phyloP scores from a whole-genome alignment of 352 stramenopile species.

The Pythium phragmiticola region DNA sequence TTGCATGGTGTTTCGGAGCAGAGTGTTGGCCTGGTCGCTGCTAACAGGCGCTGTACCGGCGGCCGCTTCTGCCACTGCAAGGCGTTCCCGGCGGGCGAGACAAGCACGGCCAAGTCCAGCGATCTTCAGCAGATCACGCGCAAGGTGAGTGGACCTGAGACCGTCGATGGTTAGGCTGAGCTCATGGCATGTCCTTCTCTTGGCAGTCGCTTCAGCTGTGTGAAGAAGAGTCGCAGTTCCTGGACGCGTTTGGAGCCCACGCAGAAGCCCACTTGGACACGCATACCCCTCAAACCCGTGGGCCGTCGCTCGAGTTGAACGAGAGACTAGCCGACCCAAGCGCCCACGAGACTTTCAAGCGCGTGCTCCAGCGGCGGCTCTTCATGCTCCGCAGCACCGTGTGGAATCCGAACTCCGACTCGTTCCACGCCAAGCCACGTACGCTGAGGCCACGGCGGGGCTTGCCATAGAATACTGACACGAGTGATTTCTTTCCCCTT shows the following conservation, averaged over 20 bases:
- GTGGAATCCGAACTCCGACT: slow-evolving; percentile 65
- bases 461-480: background rate
- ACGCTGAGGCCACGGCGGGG: slow-evolving; percentile 7
- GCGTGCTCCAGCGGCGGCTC: slow-evolving; percentile 57
- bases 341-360: slow-evolving; percentile 33
- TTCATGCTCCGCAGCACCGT: slow-evolving; percentile 72
- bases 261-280: slow-evolving; percentile 35
- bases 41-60: slow-evolving; percentile 34
- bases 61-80: slow-evolving; percentile 52
- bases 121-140: slow-evolving; percentile 59
- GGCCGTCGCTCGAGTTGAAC: background rate
- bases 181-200: background rate
- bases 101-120: slow-evolving; percentile 25
- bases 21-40: slow-evolving; percentile 23
- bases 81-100: slow-evolving; percentile 22
- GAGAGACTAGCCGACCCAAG: background rate
- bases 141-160: slow-evolving; percentile 32
- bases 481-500: background rate
- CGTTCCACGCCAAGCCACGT: slow-evolving; percentile 54
- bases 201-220: slow-evolving; percentile 55
- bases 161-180: too few species aligned
- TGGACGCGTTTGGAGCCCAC: slow-evolving; percentile 57
- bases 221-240: slow-evolving; percentile 54
- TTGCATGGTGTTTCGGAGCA: slow-evolving; percentile 8
- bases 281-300: slow-evolving; percentile 12